phyloP scores from a whole-genome alignment of 2,329 filamentous ascomycete genomes.

The Decorospora gaudefroyi region DNA sequence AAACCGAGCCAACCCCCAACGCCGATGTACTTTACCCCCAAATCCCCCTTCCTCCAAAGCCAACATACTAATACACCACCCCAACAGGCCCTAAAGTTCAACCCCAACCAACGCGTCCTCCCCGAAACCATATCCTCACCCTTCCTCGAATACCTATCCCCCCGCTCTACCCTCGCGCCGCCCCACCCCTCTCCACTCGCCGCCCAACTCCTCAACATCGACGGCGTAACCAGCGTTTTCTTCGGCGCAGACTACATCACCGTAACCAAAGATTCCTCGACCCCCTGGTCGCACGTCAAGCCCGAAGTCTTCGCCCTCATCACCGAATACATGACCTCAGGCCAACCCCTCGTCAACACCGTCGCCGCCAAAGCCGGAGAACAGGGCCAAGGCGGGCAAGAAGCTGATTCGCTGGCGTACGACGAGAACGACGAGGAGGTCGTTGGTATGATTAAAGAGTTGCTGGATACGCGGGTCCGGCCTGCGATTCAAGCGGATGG shows the following conservation, averaged over 20 bases:
- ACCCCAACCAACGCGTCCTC: conserved; percentile 85
- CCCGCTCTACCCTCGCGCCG: conserved; percentile 83
- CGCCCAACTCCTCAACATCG: conserved; percentile 86
- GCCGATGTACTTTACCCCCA: no score
- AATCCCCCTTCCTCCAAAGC: conserved; percentile 15
- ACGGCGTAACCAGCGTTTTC: conserved; percentile 93
- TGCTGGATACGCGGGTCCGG: conserved; percentile 91
- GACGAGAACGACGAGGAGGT: conserved; percentile 92
- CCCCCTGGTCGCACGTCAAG: conserved; percentile 92
- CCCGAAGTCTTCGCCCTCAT: conserved; percentile 95
- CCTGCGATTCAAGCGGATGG: conserved; percentile 97
- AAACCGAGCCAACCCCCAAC: conserved; percentile 94
- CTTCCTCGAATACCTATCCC: conserved; percentile 90
- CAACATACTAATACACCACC: neutral
- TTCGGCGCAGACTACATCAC: conserved; percentile 97
- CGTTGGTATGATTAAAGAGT: conserved; percentile 97
- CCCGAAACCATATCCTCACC: conserved; percentile 72
- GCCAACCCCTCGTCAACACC: conserved; percentile 77
- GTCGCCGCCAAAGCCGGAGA: conserved; percentile 62
- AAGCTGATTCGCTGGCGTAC: conserved; percentile 75
- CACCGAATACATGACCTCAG: conserved; percentile 85
- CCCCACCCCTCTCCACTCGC: conserved; percentile 91
- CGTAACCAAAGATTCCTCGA: conserved; percentile 84
- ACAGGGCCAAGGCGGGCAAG: conserved; percentile 55
- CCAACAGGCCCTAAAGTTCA: conserved; percentile 81